Base-by-base conservation (phyloP, 2,329 filamentous ascomycete species). In the Xylaria sp. region DNA sequence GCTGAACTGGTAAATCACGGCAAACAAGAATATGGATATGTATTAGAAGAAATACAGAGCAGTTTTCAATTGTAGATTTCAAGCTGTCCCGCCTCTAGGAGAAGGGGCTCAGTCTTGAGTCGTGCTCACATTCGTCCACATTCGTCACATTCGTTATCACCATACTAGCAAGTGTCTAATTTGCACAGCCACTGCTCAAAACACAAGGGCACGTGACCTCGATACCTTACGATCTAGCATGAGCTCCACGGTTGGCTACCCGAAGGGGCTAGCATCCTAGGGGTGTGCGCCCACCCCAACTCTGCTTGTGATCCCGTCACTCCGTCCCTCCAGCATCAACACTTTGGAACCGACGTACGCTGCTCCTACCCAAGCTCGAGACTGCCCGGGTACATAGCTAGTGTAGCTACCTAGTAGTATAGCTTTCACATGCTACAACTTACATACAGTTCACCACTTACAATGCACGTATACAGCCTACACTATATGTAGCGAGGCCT, bases 131-230 rank as follows among this genome's bases (percentile, higher is more conserved):
- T 3, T 29, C 11, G 40, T 13, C 11, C 13, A 31, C 17, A 31
- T 23, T 40, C 8, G 31, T 38, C 25, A 19, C 23, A 15, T 23
- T n/a, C n/a, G n/a, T n/a, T n/a, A n/a, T n/a, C n/a, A n/a, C n/a
- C 4, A 4, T 46, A 29, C 11, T 23, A 23, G 21, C n/a, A n/a
- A n/a, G 23, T 37, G 44, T 31, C 40, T 38, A 41, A 29, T 38
- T 27, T 56, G 60, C 60, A 60, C 60, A 63, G 60, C 60, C 60
- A 63, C 60, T 41, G 19, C 15, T 21, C 11, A 33, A 46, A n/a
- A 52, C 15, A 5, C 5, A 1, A 40, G 33, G 41, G 5, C 61
- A 63, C 61, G 61, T 63, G 61, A 63, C 35, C 29, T 33, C 11
- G 13, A 13, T 15, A 40, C n/a, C n/a, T n/a, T n/a, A n/a, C 17